Conservation (phyloP, 495 filamentous ascomycete species). For the Cercophora newfieldiana region DNA sequence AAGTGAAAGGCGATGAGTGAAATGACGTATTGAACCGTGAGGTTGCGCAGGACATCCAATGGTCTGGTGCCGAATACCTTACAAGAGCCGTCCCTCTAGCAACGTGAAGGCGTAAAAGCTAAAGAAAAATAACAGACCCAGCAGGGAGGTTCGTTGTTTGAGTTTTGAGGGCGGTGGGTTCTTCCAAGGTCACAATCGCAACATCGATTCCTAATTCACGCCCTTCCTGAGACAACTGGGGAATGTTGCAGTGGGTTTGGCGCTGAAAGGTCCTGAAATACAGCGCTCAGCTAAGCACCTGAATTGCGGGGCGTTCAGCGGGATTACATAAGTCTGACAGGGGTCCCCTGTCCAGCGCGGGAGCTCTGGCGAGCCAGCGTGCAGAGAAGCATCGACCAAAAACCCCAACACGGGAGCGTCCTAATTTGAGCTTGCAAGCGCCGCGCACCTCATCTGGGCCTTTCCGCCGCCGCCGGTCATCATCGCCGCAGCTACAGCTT, state of each 20-base stretch:
- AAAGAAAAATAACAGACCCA: neutral
- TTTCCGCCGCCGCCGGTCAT: neutral
- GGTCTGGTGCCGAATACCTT: no score
- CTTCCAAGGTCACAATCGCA: neutral
- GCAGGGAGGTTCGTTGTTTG: neutral
- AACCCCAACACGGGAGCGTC: neutral
- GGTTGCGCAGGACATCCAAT: no score
- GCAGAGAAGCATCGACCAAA: constrained; percentile 13
- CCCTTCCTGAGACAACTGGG: constrained; percentile 1
- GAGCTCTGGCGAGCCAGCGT: constrained; percentile 6
- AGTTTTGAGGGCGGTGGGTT: neutral
- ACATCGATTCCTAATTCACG: neutral
- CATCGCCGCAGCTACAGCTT: neutral
- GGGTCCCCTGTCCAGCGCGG: neutral
- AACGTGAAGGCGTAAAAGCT: neutral
- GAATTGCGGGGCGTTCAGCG: neutral
- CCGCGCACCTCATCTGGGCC: neutral
- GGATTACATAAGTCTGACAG: constrained; percentile 5
- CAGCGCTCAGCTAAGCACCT: neutral
- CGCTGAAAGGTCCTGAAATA: neutral
- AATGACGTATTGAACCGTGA: neutral
- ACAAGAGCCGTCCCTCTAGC: neutral
- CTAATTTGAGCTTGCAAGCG: constrained; percentile 12
- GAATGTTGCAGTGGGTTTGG: neutral
- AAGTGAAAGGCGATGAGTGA: neutral